Percentiles rank a stretch among this genome's conserved stretches.
phyloP scores from a whole-genome alignment of 257 asterid genomes.

The Fraxinus cuspidata region DNA sequence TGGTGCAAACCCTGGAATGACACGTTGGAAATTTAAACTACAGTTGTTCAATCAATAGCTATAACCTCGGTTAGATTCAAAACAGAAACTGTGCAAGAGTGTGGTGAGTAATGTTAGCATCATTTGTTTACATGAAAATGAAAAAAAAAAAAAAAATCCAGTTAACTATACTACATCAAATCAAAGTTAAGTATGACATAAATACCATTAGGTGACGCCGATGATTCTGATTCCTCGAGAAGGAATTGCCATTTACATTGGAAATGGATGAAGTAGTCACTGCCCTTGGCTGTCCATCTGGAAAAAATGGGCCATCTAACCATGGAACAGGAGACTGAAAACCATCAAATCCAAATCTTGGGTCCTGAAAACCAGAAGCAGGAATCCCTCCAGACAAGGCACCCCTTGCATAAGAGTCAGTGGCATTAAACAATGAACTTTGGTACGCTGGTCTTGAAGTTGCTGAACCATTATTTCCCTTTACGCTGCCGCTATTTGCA shows the following conservation, averaged over 20 bases:
- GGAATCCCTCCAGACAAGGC: conserved; percentile 52
- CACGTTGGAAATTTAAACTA: conserved; percentile 6
- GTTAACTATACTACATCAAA: not conserved
- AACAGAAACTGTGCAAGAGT: not conserved
- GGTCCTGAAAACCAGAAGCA: conserved; percentile 50
- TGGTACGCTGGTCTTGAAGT: conserved; percentile 33
- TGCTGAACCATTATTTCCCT: conserved; percentile 46
- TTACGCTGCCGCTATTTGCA: conserved; percentile 45
- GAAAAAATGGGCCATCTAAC: conserved; percentile 54
- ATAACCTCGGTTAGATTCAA: not conserved
- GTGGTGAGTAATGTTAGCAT: not conserved
- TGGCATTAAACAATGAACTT: conserved; percentile 43
- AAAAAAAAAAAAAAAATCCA: not conserved
- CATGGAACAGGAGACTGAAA: conserved; percentile 59
- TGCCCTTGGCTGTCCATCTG: conserved; percentile 59
- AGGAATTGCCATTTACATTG: conserved; percentile 41
- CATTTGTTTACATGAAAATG: not conserved
- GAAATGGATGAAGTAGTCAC: conserved; percentile 38
- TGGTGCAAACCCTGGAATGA: conserved; percentile 47
- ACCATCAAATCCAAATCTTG: conserved; percentile 61
- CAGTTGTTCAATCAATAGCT: not conserved
- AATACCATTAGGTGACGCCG: conserved; percentile 55
- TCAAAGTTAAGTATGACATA: not conserved
- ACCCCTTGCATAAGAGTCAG: conserved; percentile 51
- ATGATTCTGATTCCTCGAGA: conserved; percentile 51